phyloP scores from a whole-genome alignment of 495 filamentous ascomycete genomes.

The Lineolata rhizophorae region DNA sequence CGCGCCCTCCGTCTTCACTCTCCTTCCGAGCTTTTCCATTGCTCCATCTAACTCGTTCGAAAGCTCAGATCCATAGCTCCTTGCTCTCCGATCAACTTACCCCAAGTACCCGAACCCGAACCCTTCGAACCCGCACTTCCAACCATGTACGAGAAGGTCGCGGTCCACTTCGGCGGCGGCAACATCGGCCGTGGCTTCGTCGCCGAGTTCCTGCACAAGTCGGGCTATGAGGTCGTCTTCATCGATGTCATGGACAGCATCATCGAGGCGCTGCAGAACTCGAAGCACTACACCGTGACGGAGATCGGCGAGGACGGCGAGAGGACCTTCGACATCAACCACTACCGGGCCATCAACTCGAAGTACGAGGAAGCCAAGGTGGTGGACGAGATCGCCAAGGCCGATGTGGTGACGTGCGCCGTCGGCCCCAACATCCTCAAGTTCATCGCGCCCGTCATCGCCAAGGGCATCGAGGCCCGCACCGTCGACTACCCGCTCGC shows the following conservation, averaged over 20 bases:
- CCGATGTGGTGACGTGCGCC: constrained; percentile 83
- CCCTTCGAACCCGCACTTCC: too few species aligned
- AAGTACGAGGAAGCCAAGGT: constrained; percentile 60
- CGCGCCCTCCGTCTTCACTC: too few species aligned
- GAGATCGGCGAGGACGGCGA: constrained; percentile 80
- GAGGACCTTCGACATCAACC: constrained; percentile 59
- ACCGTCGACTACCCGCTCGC: constrained; percentile 49
- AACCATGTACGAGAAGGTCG: constrained; percentile 44
- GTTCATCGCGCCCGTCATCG: constrained; percentile 85
- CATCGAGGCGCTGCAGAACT: constrained; percentile 53
- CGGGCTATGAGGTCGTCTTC: constrained; percentile 83
- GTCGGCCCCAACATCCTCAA: constrained; percentile 90
- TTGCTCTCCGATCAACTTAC: too few species aligned
- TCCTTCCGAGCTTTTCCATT: too few species aligned
- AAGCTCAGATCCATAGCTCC: too few species aligned
- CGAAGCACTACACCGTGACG: constrained; percentile 66
- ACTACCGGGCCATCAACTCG: constrained; percentile 91
- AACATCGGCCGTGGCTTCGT: constrained; percentile 52
- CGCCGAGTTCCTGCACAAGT: constrained; percentile 58
- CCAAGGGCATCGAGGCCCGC: constrained; percentile 67
- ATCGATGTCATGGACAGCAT: constrained; percentile 71
- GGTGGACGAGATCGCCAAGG: constrained; percentile 62
- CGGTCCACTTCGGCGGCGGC: constrained; percentile 82
- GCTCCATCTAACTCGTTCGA: too few species aligned
- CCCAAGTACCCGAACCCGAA: too few species aligned